Conservation (phyloP, 352 stramenopile genomes). For the Blastocystis hominis region DNA sequence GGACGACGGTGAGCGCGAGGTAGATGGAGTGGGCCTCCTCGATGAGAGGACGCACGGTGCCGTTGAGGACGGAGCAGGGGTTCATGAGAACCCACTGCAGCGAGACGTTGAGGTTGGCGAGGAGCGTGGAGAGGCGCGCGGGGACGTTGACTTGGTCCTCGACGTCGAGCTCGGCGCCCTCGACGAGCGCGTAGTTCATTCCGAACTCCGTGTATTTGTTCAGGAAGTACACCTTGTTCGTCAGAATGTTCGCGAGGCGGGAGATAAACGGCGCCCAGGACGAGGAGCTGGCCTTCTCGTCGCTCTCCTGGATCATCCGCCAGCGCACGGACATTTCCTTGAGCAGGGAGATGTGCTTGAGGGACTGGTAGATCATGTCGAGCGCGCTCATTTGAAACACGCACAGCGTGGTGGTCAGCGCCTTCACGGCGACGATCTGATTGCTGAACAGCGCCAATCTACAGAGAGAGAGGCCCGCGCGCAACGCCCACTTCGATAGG, state of each 20-base stretch:
- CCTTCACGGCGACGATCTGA: constrained; percentile 53
- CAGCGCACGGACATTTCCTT: constrained; percentile 51
- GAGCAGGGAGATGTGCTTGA: constrained; percentile 19
- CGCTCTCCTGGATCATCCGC: constrained; percentile 50
- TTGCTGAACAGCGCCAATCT: constrained; percentile 47
- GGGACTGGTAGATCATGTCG: constrained; percentile 25
- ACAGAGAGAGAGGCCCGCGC: neutral
- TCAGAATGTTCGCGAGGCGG: constrained; percentile 52
- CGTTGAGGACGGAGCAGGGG: constrained; percentile 44
- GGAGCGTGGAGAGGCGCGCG: constrained; percentile 38
- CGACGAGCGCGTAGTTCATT: constrained; percentile 27
- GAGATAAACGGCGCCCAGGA: constrained; percentile 57
- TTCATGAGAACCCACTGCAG: constrained; percentile 42
- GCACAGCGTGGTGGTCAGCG: constrained; percentile 44
- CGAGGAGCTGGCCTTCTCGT: constrained; percentile 21
- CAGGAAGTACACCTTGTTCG: constrained; percentile 53
- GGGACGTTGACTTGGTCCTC: constrained; percentile 57
- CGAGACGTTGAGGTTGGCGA: constrained; percentile 39
- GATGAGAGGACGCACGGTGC: constrained; percentile 44
- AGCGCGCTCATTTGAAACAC: constrained; percentile 47
- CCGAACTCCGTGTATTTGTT: constrained; percentile 48
- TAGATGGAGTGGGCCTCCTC: constrained; percentile 51
- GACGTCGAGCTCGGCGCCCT: constrained; percentile 24
- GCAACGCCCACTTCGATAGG: neutral
- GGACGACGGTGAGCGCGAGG: constrained; percentile 1